phyloP scores from a whole-genome alignment of 495 filamentous ascomycete species.

The Neurospora sp. region DNA sequence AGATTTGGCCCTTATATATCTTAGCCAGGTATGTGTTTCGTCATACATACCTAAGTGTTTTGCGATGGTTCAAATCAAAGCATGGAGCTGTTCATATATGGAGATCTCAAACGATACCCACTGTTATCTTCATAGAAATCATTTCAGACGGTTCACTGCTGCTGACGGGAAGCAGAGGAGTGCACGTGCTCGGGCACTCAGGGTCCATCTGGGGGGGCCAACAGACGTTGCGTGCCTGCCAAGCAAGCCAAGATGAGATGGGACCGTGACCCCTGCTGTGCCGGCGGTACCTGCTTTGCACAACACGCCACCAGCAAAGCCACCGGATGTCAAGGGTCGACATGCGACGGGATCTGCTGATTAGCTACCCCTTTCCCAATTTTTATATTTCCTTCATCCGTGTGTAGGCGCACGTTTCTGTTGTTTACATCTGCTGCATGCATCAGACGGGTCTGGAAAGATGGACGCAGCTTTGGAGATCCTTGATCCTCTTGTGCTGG shows the following conservation, averaged over 20 bases:
- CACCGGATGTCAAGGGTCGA: background rate
- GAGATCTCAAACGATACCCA: background rate
- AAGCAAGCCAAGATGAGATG: background rate
- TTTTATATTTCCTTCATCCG: background rate
- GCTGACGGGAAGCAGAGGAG: background rate
- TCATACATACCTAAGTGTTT: background rate
- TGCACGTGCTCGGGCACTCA: background rate
- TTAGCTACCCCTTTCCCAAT: background rate
- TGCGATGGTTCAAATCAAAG: background rate
- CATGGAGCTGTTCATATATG: background rate
- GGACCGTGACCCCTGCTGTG: background rate
- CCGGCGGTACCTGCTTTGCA: background rate
- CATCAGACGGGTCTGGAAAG: background rate
- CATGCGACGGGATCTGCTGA: background rate
- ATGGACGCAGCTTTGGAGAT: conserved; percentile 12
- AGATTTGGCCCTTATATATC: background rate
- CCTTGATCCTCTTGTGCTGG: conserved; percentile 12
- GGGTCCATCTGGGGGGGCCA: background rate
- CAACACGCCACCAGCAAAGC: background rate
- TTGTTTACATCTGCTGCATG: background rate
- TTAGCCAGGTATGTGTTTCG: no score
- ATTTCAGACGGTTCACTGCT: background rate
- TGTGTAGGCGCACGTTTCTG: background rate
- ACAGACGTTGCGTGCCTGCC: background rate
- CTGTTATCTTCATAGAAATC: background rate